These are phyloP conservation scores for Teunomyces atbi DNA, from an alignment of 805 yeast species.

Conservation along the genomic window DNA sequence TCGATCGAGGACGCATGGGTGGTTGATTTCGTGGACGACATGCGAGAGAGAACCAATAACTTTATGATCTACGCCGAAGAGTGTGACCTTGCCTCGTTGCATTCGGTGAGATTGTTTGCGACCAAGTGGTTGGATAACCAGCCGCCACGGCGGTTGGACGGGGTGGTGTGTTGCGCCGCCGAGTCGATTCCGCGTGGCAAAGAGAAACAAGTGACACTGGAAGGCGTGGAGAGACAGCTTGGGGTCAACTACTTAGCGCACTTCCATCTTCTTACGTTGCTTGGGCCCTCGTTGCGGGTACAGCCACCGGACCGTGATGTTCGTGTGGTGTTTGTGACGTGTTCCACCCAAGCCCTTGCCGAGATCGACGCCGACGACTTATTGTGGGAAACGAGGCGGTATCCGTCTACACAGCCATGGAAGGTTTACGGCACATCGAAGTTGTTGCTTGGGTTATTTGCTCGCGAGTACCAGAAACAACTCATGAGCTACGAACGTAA, in stretches of 20 bases:
- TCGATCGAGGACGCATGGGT: slow-evolving; percentile 68
- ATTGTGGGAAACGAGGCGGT: slow-evolving; percentile 57
- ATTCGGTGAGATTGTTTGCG: slow-evolving; percentile 83
- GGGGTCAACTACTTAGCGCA: slow-evolving; percentile 82
- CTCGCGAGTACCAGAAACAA: slow-evolving; percentile 72
- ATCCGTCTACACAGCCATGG: slow-evolving; percentile 67
- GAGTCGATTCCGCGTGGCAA: slow-evolving; percentile 70
- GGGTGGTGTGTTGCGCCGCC: slow-evolving; percentile 84
- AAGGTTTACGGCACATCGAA: slow-evolving; percentile 80
- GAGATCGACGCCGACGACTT: slow-evolving; percentile 61
- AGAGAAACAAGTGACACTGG: slow-evolving; percentile 63
- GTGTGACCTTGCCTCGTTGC: slow-evolving; percentile 73
- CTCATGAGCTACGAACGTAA: slow-evolving; percentile 58
- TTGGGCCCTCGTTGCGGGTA: slow-evolving; percentile 79
- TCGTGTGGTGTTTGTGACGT: slow-evolving; percentile 72
- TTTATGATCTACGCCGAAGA: slow-evolving; percentile 84
- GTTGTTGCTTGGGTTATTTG: slow-evolving; percentile 70
- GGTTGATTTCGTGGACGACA: slow-evolving; percentile 72
- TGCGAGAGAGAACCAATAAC: slow-evolving; percentile 69
- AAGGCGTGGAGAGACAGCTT: slow-evolving; percentile 84
- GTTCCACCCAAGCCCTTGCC: slow-evolving; percentile 76
- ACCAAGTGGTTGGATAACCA: slow-evolving; percentile 90
- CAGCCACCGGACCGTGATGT: slow-evolving; percentile 97
- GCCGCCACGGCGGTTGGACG: slow-evolving; percentile 90
- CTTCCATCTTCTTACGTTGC: slow-evolving; percentile 72